phyloP scores from a whole-genome alignment of 2,329 filamentous ascomycete genomes.

The Hypoxylon sp. region DNA sequence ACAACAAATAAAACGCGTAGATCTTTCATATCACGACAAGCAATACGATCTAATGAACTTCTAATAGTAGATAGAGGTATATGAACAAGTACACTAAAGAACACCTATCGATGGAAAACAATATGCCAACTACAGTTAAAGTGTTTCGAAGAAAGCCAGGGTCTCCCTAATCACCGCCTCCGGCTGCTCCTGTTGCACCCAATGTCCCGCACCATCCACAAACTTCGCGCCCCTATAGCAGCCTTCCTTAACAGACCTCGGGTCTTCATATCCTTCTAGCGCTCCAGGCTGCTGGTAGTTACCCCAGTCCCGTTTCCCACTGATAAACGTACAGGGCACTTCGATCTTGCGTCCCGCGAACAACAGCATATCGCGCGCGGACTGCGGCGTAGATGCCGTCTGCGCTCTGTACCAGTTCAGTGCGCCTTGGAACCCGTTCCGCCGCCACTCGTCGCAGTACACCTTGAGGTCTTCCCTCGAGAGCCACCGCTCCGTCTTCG shows the following conservation, averaged over 20 bases:
- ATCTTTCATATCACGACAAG: neutral
- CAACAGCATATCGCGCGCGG: conserved; percentile 67
- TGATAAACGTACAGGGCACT: conserved; percentile 73
- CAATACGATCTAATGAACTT: neutral
- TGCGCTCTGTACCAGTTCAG: conserved; percentile 77
- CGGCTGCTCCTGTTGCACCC: conserved; percentile 78
- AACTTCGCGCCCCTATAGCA: conserved; percentile 68
- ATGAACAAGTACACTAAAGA: neutral
- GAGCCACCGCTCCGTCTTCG: conserved; percentile 67
- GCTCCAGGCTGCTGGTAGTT: conserved; percentile 77
- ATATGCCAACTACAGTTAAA: conserved; percentile 29
- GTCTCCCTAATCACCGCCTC: conserved; percentile 61
- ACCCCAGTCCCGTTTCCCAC: conserved; percentile 75
- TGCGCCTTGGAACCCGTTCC: conserved; percentile 76
- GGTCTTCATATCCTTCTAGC: conserved; percentile 68
- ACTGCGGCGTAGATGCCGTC: conserved; percentile 63
- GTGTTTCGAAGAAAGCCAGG: conserved; percentile 47
- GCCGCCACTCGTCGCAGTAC: conserved; percentile 72
- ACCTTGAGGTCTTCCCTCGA: conserved; percentile 69
- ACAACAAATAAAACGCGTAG: neutral
- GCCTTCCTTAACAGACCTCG: conserved; percentile 61
- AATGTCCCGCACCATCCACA: conserved; percentile 76
- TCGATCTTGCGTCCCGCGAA: conserved; percentile 74
- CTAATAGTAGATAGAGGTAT: too few relatives aligned
- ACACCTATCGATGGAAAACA: neutral